Evolutionary conservation across 2,329 filamentous ascomycete genomes (phyloP).

Genomic region (Emergomyces orientalis): DNA sequence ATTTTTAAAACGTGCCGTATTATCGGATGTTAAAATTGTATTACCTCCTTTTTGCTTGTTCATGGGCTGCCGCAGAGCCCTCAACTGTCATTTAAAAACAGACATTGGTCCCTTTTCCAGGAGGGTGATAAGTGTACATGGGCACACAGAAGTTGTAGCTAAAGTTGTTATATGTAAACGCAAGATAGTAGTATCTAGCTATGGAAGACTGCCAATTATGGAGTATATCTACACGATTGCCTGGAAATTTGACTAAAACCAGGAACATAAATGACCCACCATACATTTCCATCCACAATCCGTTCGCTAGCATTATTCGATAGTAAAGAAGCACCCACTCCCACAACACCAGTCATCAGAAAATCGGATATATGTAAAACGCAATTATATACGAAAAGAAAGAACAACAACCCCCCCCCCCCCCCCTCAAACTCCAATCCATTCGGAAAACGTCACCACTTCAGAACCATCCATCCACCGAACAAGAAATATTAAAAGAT

Average conservation of each 20-base stretch:
- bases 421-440: not conserved
- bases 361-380: not conserved
- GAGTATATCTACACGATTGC: not conserved
- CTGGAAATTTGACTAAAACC: not conserved
- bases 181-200: not conserved
- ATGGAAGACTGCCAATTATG: not conserved
- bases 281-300: not conserved
- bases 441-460: not conserved
- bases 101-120: too few relatives aligned
- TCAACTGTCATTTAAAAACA: not conserved
- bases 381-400: not conserved
- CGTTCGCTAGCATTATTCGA: not conserved
- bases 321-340: not conserved
- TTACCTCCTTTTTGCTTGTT: not conserved
- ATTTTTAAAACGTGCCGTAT: not conserved
- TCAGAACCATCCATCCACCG: not conserved
- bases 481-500: not conserved
- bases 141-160: not conserved
- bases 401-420: not conserved
- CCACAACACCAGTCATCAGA: not conserved
- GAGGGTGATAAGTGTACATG: not conserved
- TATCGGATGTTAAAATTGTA: not conserved
- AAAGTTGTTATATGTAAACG: not conserved
- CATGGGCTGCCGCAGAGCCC: not conserved
- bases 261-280: not conserved